Evolutionary conservation across 2,329 filamentous ascomycete species (phyloP).

Genomic region (Aureobasidium sp.): DNA sequence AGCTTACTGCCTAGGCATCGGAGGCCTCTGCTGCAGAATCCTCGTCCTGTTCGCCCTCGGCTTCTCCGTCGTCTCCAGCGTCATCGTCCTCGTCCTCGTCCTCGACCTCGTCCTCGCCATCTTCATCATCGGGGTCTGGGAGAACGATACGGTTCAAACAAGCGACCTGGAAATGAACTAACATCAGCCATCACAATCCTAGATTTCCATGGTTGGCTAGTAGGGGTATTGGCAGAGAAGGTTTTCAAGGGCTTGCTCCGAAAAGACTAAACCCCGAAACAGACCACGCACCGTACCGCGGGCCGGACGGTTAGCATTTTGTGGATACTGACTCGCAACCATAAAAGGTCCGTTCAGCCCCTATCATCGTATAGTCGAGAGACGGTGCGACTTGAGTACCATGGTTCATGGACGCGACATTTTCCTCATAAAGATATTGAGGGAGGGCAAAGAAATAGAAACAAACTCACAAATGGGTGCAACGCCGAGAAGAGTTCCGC

Average conservation of each 20-base stretch:
- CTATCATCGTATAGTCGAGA: neutral
- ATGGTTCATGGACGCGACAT: conserved; percentile 2
- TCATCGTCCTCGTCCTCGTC: conserved; percentile 25
- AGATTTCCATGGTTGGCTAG: neutral
- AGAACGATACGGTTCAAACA: conserved; percentile 46
- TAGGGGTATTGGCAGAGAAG: neutral
- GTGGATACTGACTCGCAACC: conserved; percentile 10
- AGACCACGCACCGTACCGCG: conserved; percentile 10
- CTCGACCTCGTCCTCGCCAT: conserved; percentile 22
- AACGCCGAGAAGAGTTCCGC: conserved; percentile 58
- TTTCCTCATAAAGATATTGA: neutral
- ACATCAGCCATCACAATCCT: neutral
- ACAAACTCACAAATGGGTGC: conserved; percentile 67
- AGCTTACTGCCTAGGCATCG: neutral
- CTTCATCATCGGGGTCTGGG: conserved; percentile 37
- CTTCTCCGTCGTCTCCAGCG: conserved; percentile 22
- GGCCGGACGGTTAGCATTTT: conserved; percentile 7
- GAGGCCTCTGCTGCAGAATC: conserved; percentile 17
- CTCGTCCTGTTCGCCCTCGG: conserved; percentile 24
- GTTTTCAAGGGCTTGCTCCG: conserved; percentile 3
- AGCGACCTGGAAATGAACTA: conserved; percentile 35
- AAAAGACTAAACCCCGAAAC: conserved; percentile 2
- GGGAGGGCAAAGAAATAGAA: neutral
- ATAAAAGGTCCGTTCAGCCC: conserved; percentile 8
- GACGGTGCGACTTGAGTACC: conserved; percentile 13